Conservation (phyloP, 2,329 filamentous ascomycete genomes). For the Cladosporium sp. region DNA sequence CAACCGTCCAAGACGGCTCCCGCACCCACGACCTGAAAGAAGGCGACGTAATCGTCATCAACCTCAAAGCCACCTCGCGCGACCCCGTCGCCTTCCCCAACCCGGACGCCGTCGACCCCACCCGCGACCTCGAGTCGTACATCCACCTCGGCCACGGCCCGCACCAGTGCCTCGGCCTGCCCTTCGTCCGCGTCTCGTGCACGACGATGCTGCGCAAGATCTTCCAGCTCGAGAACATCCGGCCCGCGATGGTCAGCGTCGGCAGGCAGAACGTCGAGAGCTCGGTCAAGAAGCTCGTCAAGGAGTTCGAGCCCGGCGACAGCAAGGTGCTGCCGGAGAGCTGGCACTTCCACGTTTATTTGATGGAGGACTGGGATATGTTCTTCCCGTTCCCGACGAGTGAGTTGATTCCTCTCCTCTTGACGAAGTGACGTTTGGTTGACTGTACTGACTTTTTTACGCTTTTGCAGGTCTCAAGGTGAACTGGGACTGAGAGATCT, state of each 20-base stretch:
- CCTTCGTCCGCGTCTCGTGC: constrained; percentile 38
- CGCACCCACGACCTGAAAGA: constrained; percentile 27
- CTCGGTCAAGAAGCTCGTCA: constrained; percentile 38
- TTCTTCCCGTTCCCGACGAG: constrained; percentile 43
- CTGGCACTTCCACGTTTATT: constrained; percentile 36
- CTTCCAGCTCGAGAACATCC: constrained; percentile 33
- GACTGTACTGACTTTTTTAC: constrained; percentile 12
- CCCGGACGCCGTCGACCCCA: constrained; percentile 26
- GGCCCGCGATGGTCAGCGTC: constrained; percentile 32
- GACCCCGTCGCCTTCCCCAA: constrained; percentile 38
- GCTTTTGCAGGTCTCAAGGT: constrained; percentile 27
- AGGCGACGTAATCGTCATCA: constrained; percentile 38
- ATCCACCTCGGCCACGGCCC: constrained; percentile 39
- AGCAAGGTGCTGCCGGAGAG: constrained; percentile 28
- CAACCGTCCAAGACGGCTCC: constrained; percentile 27
- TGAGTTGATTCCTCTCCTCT: constrained; percentile 26
- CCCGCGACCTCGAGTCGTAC: constrained; percentile 36
- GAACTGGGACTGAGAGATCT: constrained; percentile 24
- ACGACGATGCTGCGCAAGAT: constrained; percentile 43
- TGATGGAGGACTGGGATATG: constrained; percentile 44
- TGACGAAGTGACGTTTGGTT: background rate
- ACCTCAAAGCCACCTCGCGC: constrained; percentile 37
- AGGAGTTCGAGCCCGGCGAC: constrained; percentile 28
- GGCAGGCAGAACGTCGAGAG: constrained; percentile 31
- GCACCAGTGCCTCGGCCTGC: constrained; percentile 38